Percentiles rank a stretch among this genome's conserved stretches.
Evolutionary conservation across 352 stramenopile species (phyloP).

Genomic region (Globisporangium irregulare): DNA sequence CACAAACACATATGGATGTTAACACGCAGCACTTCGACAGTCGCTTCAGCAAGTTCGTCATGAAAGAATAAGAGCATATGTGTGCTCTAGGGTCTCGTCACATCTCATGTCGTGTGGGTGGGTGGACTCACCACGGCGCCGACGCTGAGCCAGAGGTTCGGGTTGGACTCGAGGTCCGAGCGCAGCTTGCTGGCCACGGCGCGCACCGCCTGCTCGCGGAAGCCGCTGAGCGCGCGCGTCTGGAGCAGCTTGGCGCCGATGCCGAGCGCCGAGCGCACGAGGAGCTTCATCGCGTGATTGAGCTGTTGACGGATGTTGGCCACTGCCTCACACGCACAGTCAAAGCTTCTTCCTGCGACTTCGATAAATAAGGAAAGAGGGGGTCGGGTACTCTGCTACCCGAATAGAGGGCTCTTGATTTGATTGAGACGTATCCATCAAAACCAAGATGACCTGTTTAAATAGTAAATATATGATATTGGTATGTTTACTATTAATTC

Average conservation of each 20-base stretch:
- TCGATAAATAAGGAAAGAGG: background rate
- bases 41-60: background rate
- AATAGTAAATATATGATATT: background rate
- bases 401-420: background rate
- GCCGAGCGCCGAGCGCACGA: constrained; percentile 9
- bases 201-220: constrained; percentile 62
- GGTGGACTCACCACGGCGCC: constrained; percentile 60
- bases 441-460: background rate
- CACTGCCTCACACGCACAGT: background rate
- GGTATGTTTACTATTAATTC: too few relatives aligned
- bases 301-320: constrained; percentile 8
- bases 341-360: background rate
- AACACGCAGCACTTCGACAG: background rate
- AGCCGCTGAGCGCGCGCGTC: constrained; percentile 40
- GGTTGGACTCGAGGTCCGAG: constrained; percentile 72
- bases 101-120: background rate
- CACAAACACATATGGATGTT: background rate
- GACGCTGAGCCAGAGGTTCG: constrained; percentile 79
- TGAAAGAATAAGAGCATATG: constrained; percentile 5
- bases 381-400: background rate
- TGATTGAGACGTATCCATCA: background rate
- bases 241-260: background rate
- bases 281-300: constrained; percentile 3
- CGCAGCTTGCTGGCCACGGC: constrained; percentile 57
- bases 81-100: constrained; percentile 1